Conservation (phyloP, 306 rosid genomes). For the Begonia peltatifolia region DNA sequence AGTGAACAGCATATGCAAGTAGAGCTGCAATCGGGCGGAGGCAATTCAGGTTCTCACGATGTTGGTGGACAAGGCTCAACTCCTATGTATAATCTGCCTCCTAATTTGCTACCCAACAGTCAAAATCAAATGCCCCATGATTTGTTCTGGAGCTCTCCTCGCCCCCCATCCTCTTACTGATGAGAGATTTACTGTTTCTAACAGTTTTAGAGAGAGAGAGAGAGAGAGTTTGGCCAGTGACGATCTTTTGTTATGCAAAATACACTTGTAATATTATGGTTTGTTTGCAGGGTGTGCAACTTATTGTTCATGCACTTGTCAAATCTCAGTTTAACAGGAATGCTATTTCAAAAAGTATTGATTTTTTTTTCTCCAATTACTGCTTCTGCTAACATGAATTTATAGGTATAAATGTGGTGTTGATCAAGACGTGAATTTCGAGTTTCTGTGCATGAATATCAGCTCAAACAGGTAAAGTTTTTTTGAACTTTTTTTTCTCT, state of each 20-base stretch:
- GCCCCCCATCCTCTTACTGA: conserved; percentile 54
- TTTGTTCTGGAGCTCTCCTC: conserved; percentile 46
- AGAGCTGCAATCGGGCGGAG: conserved; percentile 13
- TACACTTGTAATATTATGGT: background rate
- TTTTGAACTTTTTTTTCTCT: too few relatives aligned
- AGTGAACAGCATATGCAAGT: background rate
- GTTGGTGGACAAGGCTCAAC: conserved; percentile 24
- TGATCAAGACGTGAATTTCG: too few relatives aligned
- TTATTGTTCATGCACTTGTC: background rate
- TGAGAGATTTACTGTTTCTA: background rate
- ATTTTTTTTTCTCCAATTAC: too few relatives aligned
- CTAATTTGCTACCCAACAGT: conserved; percentile 52
- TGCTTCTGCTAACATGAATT: too few relatives aligned
- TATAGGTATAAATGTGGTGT: too few relatives aligned
- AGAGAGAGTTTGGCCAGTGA: background rate
- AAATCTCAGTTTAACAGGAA: too few relatives aligned
- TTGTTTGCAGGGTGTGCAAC: background rate
- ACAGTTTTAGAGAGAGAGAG: too few relatives aligned
- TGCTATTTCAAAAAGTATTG: too few relatives aligned
- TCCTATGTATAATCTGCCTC: conserved; percentile 41
- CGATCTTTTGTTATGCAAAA: background rate
- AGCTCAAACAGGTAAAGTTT: too few relatives aligned
- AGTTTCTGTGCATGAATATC: too few relatives aligned
- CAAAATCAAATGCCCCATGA: conserved; percentile 64
- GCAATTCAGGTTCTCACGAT: conserved; percentile 21